These are phyloP conservation scores for Microbotryomycetes sp. DNA, from an alignment of 1,284 basidiomycete species.

Conservation along the genomic window DNA sequence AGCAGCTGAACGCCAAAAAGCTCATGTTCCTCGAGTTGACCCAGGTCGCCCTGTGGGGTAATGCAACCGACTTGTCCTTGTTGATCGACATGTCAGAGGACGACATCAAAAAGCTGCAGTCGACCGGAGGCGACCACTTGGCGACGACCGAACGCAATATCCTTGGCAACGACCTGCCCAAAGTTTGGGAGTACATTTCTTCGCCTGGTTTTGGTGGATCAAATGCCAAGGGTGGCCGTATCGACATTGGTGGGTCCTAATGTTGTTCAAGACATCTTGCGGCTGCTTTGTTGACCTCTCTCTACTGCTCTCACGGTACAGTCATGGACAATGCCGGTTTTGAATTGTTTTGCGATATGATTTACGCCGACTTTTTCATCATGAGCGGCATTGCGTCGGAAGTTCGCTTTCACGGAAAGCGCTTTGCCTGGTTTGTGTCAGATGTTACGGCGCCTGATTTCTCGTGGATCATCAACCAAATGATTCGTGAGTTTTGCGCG, in stretches of 20 bases:
- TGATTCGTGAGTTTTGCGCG: conserved; percentile 37
- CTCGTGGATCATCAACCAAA: conserved; percentile 61
- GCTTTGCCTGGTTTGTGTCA: conserved; percentile 88
- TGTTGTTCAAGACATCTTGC: conserved; percentile 13
- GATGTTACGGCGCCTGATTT: conserved; percentile 96
- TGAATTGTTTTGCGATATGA: conserved; percentile 92
- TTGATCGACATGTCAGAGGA: conserved; percentile 99
- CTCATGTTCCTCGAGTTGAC: conserved; percentile 91
- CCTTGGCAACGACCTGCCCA: conserved; percentile 70
- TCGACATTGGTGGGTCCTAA: conserved; percentile 57
- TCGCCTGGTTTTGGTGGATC: conserved; percentile 17
- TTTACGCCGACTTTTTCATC: conserved; percentile 78
- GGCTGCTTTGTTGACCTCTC: not conserved
- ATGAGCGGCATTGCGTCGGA: conserved; percentile 80
- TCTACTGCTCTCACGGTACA: conserved; percentile 22
- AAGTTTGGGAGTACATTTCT: conserved; percentile 71
- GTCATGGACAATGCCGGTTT: conserved; percentile 61
- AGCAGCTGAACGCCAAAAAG: conserved; percentile 65
- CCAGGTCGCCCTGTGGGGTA: conserved; percentile 82
- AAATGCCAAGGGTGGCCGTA: conserved; percentile 65
- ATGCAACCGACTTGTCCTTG: conserved; percentile 92
- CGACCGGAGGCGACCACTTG: conserved; percentile 88
- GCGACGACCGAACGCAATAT: conserved; percentile 96
- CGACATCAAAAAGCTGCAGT: conserved; percentile 95
- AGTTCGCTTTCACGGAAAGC: conserved; percentile 88